A percentile compares a stretch with the other conserved stretches of the same genome.
phyloP scores from a whole-genome alignment of 2,329 filamentous ascomycete genomes.

The Aspergillus glaucus region DNA sequence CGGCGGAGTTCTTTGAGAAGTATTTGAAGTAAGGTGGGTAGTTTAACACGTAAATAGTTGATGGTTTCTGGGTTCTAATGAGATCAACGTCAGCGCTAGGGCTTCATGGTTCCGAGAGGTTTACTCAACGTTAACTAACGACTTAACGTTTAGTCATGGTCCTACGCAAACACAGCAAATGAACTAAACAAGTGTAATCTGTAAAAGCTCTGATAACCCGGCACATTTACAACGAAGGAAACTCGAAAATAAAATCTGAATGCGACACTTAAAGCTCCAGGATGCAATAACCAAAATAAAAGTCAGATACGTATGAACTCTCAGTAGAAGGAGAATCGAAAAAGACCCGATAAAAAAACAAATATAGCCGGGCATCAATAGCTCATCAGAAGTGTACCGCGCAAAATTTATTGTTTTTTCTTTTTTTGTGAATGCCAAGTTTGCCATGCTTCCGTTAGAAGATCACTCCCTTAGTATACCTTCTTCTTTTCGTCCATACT shows the following conservation, averaged over 20 bases:
- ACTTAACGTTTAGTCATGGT: too few relatives aligned
- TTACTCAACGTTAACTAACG: too few relatives aligned
- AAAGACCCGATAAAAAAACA: not conserved
- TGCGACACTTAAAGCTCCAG: too few relatives aligned
- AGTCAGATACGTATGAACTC: too few relatives aligned
- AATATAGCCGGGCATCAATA: not conserved
- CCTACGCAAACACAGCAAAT: too few relatives aligned
- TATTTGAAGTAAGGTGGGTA: conserved; percentile 6
- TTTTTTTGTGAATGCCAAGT: not conserved
- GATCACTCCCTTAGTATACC: conserved; percentile 65
- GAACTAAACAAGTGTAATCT: too few relatives aligned
- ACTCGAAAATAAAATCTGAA: conserved; percentile 8
- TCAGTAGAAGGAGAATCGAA: not conserved
- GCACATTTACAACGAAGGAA: not conserved
- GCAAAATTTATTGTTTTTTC: not conserved
- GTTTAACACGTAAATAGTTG: not conserved
- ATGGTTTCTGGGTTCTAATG: too few relatives aligned
- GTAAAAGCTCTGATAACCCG: too few relatives aligned
- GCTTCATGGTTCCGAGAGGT: too few relatives aligned
- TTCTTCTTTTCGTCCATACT: conserved; percentile 99
- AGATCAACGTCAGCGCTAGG: too few relatives aligned
- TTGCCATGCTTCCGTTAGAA: too few relatives aligned
- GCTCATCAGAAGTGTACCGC: not conserved
- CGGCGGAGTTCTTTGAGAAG: conserved; percentile 21
- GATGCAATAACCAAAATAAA: too few relatives aligned